A percentile compares a stretch with the other conserved stretches of the same genome.
phyloP scores from a whole-genome alignment of 768 basidiomycete species.

The Boletellus emodensis region DNA sequence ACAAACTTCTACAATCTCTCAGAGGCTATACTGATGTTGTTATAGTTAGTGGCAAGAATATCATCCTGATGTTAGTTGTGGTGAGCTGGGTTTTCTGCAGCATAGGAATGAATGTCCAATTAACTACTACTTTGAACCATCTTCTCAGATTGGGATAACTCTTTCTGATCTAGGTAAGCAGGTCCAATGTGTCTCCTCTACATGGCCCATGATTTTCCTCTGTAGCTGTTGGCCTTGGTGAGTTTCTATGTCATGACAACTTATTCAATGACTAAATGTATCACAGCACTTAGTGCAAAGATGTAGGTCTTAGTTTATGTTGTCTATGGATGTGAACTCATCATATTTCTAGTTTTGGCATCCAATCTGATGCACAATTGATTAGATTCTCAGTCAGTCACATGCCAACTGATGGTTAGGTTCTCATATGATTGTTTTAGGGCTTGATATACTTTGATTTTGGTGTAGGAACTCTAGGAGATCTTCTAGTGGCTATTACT shows the following conservation, averaged over 20 bases:
- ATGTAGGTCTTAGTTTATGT: slow-evolving; percentile 34
- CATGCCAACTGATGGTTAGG: not conserved
- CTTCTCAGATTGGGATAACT: slow-evolving; percentile 30
- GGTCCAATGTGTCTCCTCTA: not conserved
- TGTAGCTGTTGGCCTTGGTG: slow-evolving; percentile 12
- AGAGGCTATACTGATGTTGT: slow-evolving; percentile 25
- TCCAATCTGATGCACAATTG: slow-evolving; percentile 35
- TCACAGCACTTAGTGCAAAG: slow-evolving; percentile 46
- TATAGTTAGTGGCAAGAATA: slow-evolving; percentile 40
- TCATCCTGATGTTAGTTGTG: slow-evolving; percentile 39
- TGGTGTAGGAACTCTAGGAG: slow-evolving; percentile 44
- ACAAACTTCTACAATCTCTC: not conserved
- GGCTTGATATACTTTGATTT: slow-evolving; percentile 49
- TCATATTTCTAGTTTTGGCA: slow-evolving; percentile 33
- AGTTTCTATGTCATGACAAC: not conserved
- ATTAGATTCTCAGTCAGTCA: slow-evolving; percentile 36
- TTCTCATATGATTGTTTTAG: slow-evolving; percentile 28
- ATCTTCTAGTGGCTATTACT: slow-evolving; percentile 47
- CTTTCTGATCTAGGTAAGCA: slow-evolving; percentile 43
- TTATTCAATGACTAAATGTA: not conserved
- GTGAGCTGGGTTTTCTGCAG: slow-evolving; percentile 31
- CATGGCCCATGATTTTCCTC: not conserved
- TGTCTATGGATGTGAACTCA: not conserved
- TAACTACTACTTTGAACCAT: slow-evolving; percentile 11
- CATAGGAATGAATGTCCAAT: not conserved